Percentiles rank a stretch among this genome's conserved stretches.
Evolutionary conservation across 306 rosid genomes (phyloP).

Genomic region (Castanea mollissima): DNA sequence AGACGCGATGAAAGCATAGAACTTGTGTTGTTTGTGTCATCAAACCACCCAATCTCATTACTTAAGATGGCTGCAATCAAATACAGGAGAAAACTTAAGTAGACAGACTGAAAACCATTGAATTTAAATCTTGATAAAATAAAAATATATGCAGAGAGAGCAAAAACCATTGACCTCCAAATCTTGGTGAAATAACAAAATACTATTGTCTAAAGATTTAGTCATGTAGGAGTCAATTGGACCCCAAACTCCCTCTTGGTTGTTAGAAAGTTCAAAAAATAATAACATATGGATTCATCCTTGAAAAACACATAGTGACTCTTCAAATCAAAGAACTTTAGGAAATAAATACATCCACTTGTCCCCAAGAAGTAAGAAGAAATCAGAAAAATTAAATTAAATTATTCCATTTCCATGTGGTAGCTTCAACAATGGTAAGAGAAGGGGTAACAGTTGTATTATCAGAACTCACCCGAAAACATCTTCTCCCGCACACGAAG

Average conservation of each 20-base stretch:
- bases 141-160: not conserved
- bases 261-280: not conserved
- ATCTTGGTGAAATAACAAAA: not conserved
- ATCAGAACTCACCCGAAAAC: slow-evolving; percentile 65
- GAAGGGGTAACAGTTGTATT: not conserved
- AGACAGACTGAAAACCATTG: not conserved
- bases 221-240: not conserved
- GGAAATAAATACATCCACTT: not conserved
- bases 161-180: not conserved
- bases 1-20: slow-evolving; percentile 87
- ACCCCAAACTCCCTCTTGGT: not conserved
- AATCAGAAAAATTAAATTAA: not conserved
- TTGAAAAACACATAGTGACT: not conserved
- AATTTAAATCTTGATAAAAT: not conserved
- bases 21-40: slow-evolving; percentile 76
- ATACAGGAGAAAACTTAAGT: slow-evolving; percentile 12
- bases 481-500: slow-evolving; percentile 85
- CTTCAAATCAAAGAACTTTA: not conserved
- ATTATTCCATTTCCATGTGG: too few relatives aligned
- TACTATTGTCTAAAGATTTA: not conserved
- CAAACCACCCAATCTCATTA: slow-evolving; percentile 98
- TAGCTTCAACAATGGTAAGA: not conserved
- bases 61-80: slow-evolving; percentile 75
- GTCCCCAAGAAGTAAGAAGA: not conserved
- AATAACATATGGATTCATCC: slow-evolving; percentile 17